Conservation (phyloP, 1,284 basidiomycete species). For the Moesziomyces aphidis region DNA sequence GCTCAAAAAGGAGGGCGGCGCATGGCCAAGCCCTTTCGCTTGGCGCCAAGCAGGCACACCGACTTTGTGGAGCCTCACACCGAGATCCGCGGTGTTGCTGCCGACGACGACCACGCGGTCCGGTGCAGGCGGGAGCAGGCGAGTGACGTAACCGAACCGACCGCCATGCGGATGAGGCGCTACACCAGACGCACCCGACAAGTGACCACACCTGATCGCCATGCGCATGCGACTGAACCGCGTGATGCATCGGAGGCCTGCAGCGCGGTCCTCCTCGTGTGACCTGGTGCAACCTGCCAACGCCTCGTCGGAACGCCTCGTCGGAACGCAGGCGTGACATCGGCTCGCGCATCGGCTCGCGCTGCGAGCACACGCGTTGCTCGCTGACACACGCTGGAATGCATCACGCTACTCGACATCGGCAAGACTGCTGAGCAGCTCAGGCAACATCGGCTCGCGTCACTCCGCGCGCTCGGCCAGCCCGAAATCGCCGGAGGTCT, state of each 20-base stretch:
- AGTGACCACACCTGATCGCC: background rate
- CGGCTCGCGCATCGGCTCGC: too few species aligned
- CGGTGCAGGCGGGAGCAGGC: background rate
- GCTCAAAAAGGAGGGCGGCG: background rate
- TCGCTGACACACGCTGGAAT: background rate
- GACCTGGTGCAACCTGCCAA: background rate
- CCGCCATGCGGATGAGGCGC: background rate
- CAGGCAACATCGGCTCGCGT: too few species aligned
- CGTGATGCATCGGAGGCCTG: background rate
- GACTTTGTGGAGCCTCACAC: background rate
- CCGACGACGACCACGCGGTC: background rate
- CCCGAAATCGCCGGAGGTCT: too few species aligned
- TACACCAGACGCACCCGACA: background rate
- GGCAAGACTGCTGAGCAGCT: too few species aligned
- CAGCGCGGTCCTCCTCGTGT: background rate
- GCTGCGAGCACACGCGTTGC: background rate
- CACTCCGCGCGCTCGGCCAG: too few species aligned
- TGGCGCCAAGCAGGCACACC: background rate
- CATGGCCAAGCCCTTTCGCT: background rate
- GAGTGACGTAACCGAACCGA: background rate
- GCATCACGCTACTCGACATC: too few species aligned
- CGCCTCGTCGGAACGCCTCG: background rate
- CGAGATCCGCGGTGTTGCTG: background rate
- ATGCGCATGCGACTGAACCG: background rate
- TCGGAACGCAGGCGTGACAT: background rate